phyloP scores from a whole-genome alignment of 352 stramenopile species.

The Elongisporangium prolatum region DNA sequence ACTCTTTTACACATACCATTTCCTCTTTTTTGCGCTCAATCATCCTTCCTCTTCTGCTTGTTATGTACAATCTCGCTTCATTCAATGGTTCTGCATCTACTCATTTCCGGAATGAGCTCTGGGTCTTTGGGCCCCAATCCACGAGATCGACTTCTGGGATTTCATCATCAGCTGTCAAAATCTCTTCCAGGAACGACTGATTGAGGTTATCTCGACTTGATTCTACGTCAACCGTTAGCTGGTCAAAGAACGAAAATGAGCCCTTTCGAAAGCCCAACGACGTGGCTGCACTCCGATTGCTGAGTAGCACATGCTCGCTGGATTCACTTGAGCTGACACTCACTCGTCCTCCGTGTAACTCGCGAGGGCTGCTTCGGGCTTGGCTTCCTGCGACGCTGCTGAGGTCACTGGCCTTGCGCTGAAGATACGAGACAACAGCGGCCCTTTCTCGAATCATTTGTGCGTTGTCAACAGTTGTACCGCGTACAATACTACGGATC shows the following conservation, averaged over 20 bases:
- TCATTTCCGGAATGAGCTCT: neutral
- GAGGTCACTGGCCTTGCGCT: slow-evolving; percentile 78
- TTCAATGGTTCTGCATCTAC: neutral
- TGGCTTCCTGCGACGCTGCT: slow-evolving; percentile 68
- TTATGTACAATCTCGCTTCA: neutral
- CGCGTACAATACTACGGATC: neutral
- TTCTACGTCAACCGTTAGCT: slow-evolving; percentile 73
- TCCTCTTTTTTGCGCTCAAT: neutral
- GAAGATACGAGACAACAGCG: slow-evolving; percentile 84
- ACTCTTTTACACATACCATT: neutral
- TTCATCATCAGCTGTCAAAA: neutral
- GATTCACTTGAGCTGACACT: slow-evolving; percentile 75
- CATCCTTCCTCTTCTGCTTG: neutral
- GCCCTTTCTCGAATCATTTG: slow-evolving; percentile 75
- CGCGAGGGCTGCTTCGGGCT: slow-evolving; percentile 40
- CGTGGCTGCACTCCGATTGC: slow-evolving; percentile 36
- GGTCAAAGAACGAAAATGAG: slow-evolving; percentile 87
- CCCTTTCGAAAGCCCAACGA: slow-evolving; percentile 49
- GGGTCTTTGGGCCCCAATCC: neutral
- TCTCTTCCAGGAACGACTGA: slow-evolving; percentile 30
- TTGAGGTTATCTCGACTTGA: slow-evolving; percentile 49
- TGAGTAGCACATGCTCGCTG: slow-evolving; percentile 41
- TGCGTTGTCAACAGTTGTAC: slow-evolving; percentile 34
- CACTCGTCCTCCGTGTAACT: slow-evolving; percentile 28
- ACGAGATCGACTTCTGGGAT: neutral